Base-by-base conservation (phyloP, 2,329 filamentous ascomycete genomes). In the Trichoderma sp. region DNA sequence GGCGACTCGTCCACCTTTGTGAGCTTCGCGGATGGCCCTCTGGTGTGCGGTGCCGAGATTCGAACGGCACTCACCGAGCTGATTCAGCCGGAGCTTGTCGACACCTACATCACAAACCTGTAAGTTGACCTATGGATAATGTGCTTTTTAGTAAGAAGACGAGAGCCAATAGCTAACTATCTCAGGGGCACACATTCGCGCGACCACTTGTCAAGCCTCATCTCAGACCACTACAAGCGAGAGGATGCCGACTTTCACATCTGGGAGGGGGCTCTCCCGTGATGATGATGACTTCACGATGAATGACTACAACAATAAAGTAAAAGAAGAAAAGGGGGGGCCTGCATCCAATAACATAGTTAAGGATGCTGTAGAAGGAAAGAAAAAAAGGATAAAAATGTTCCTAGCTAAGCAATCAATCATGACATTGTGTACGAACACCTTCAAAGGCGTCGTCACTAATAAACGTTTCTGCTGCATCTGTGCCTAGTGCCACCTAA, bases 21-120 rank as follows among this genome's bases (percentile, higher is more conserved):
- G 57, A 87, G 86, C 50, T 97, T 93, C 78, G 88, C 93, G 23
- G 92, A 98, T 74, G 94, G 93, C 6, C 86, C 90, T 50, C 87
- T 97, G 76, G 90, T 97, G 65, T 90, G 93, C 59, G 89, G 91
- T 73, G 88, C 96, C 63, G 91, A 93, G 76, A 88, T 97, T 11
- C 89, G 91, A 74, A 95, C 92, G 77, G 93, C 93, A 12, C 82
- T 94, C 23, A 94, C 92, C 67, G 95, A 98, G 80, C 93, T 95
- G 78, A 90, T 98, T 17, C 90, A 92, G 9, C 88, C 92, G 0
- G 92, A 93, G 75, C 82, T 92, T 72, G 88, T 96, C 47, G 91
- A 94, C 80, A 87, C 93, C 36, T 96, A 96, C 80, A 93, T 97
- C 75, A 97, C 94, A 20, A 97, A 97, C 71, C 73, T 86, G 85